Base-by-base conservation (phyloP, 2,329 filamentous ascomycete genomes). In the Fusarium liriodendri region DNA sequence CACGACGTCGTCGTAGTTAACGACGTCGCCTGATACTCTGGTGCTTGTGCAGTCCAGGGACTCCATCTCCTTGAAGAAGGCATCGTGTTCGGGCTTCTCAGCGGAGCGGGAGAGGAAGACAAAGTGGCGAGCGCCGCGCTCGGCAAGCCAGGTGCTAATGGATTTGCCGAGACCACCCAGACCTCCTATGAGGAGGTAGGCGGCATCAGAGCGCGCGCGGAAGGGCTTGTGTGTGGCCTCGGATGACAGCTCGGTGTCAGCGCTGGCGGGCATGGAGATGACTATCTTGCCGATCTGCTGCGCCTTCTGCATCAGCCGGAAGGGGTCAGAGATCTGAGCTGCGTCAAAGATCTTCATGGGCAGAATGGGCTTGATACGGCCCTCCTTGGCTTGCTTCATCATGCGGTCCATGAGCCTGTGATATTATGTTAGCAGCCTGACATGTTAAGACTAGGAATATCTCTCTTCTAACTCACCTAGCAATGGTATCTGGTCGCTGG, bases 161-260 rank as follows among this genome's bases (percentile, higher is more conserved):
- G 62, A 37, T 42, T 50, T 50, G 40, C 67, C 62, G 22, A 69
- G 57, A 25, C 67, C 67, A 29, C 63, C 63, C 13, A 69, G 52
- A 14, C 67, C 67, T 6, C 67, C 71, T 58, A 78, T 78, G 4
- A 80, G 52, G 14, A 76, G 75, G n/a, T 76, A 77, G 45, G 79
- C 75, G 20, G 27, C 33, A 55, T 61, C 50, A 29, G 47, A 50
- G 25, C 60, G 52, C 52, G 52, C 40, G 61, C 57, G 29, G 64
- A 54, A 47, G 38, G 45, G 55, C 32, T 47, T 35, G 27, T 38
- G 37, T 38, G 22, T 57, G 47, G 47, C 54, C 40, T 32, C 50
- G 42, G 38, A 45, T 37, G 50, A 57, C 37, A 38, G 10, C 37
- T 57, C 62, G 27, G 40, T 45, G 29, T 29, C 35, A 22, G 55